Percentiles rank a stretch among this genome's conserved stretches.
Conservation (phyloP, 768 basidiomycete genomes). For the Tubosaeta brunneosetosa region DNA sequence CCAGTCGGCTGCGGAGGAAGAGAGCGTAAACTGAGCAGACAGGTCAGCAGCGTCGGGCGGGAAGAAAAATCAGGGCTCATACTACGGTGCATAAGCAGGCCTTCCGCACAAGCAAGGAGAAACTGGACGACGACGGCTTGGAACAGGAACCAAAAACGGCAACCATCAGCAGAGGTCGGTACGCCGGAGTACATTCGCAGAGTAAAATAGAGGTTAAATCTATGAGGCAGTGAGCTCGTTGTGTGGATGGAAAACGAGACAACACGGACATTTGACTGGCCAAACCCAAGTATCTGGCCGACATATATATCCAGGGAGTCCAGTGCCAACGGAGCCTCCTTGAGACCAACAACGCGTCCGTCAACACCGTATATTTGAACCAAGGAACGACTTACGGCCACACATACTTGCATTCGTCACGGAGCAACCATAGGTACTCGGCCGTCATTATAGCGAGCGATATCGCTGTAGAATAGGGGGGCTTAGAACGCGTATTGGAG, state of each 20-base stretch:
- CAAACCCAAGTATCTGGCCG: slow-evolving; percentile 17
- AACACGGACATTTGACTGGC: slow-evolving; percentile 16
- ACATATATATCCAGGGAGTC: slow-evolving; percentile 8
- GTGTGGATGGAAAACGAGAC: background rate
- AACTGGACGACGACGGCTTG: slow-evolving; percentile 12
- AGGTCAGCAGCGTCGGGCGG: background rate
- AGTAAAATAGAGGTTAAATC: slow-evolving; percentile 22
- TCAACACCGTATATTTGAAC: background rate
- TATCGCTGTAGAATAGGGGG: background rate
- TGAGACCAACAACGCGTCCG: background rate
- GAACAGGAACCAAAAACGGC: slow-evolving; percentile 16
- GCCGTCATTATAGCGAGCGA: slow-evolving; percentile 8
- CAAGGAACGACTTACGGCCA: slow-evolving; percentile 16
- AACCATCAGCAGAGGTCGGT: slow-evolving; percentile 1
- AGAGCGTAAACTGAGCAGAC: slow-evolving; percentile 16
- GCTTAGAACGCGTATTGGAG: background rate
- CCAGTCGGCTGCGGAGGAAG: slow-evolving; percentile 1
- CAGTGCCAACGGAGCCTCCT: slow-evolving; percentile 7
- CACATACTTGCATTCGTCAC: slow-evolving; percentile 8
- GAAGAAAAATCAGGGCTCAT: background rate
- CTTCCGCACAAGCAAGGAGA: slow-evolving; percentile 10
- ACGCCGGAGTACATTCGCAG: slow-evolving; percentile 13
- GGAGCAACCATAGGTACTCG: slow-evolving; percentile 11
- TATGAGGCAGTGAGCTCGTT: background rate
- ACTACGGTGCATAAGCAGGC: slow-evolving; percentile 18